Conservation (phyloP, 192 early-diverging fungal genomes). For the Dispira parvispora region DNA sequence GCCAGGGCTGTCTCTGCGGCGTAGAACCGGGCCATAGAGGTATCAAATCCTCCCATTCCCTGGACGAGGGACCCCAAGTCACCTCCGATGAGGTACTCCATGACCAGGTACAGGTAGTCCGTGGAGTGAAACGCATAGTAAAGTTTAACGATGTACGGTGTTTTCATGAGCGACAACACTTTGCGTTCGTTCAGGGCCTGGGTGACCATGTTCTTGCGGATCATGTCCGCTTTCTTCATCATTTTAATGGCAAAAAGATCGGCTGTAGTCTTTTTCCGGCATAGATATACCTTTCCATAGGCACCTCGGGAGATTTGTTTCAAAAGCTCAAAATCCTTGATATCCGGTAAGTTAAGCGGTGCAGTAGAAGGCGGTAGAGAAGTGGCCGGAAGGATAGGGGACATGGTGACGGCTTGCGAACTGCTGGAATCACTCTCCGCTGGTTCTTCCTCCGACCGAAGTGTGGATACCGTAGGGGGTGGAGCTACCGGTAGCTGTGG, state of each 20-base stretch:
- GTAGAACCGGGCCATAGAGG: constrained; percentile 73
- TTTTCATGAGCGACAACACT: constrained; percentile 57
- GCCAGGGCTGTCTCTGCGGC: constrained; percentile 78
- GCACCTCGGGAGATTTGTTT: constrained; percentile 91
- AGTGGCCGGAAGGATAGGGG: constrained; percentile 20
- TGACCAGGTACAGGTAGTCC: constrained; percentile 74
- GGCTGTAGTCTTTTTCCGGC: constrained; percentile 66
- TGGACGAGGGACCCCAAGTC: constrained; percentile 62
- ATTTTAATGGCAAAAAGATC: constrained; percentile 89
- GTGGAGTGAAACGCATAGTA: constrained; percentile 84
- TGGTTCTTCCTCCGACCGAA: no score
- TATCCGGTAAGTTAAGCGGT: constrained; percentile 56
- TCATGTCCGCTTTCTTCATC: constrained; percentile 83
- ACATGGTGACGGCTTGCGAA: constrained; percentile 13
- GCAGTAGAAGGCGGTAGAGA: constrained; percentile 17
- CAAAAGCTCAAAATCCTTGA: constrained; percentile 85
- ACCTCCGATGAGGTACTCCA: constrained; percentile 85
- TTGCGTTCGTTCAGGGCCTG: constrained; percentile 78
- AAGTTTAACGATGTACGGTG: constrained; percentile 82
- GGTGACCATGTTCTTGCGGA: constrained; percentile 90
- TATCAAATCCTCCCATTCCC: constrained; percentile 61
- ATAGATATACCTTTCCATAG: constrained; percentile 81
- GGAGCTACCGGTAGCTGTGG: constrained; percentile 9
- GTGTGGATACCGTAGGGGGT: no score
- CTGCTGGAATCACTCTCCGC: constrained; percentile 8